phyloP scores from a whole-genome alignment of 345 rosid genomes.

The Raphanus sativus region DNA sequence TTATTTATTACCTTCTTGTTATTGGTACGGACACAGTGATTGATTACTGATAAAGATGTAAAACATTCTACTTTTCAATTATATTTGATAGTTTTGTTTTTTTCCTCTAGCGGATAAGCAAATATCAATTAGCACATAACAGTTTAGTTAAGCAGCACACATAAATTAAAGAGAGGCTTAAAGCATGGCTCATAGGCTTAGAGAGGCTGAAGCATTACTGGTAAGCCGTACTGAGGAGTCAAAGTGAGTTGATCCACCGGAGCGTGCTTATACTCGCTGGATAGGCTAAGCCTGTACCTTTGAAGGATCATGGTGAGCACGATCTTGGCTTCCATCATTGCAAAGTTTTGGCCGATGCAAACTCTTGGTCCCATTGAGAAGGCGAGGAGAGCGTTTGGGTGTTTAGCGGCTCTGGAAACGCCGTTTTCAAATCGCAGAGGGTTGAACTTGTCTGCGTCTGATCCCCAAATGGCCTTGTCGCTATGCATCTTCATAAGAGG shows the following conservation, averaged over 20 bases:
- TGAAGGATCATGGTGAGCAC: constrained; percentile 49
- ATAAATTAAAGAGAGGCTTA: too few species aligned
- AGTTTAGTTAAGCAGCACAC: not conserved
- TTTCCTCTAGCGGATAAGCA: not conserved
- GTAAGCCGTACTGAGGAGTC: constrained; percentile 45
- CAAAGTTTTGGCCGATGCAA: constrained; percentile 64
- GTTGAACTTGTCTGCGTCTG: constrained; percentile 58
- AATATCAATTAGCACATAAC: not conserved
- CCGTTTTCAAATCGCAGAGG: constrained; percentile 51
- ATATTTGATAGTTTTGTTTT: not conserved
- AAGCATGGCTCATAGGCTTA: not conserved
- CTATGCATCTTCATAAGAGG: constrained; percentile 42
- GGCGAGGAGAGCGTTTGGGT: constrained; percentile 52
- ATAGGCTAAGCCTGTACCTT: constrained; percentile 39
- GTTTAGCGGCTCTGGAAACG: constrained; percentile 42
- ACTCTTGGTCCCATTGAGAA: constrained; percentile 58
- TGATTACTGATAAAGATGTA: not conserved
- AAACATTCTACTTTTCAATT: not conserved
- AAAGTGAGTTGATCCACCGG: constrained; percentile 41
- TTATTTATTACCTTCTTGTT: not conserved
- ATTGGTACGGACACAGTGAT: not conserved
- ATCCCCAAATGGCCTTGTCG: constrained; percentile 56
- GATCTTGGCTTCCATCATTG: constrained; percentile 20
- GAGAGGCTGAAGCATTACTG: constrained; percentile 39
- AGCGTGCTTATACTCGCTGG: constrained; percentile 46